Percentiles rank a stretch among this genome's conserved stretches.
phyloP scores from a whole-genome alignment of 2,329 filamentous ascomycete species.

The Fonsecaea pedrosoi region DNA sequence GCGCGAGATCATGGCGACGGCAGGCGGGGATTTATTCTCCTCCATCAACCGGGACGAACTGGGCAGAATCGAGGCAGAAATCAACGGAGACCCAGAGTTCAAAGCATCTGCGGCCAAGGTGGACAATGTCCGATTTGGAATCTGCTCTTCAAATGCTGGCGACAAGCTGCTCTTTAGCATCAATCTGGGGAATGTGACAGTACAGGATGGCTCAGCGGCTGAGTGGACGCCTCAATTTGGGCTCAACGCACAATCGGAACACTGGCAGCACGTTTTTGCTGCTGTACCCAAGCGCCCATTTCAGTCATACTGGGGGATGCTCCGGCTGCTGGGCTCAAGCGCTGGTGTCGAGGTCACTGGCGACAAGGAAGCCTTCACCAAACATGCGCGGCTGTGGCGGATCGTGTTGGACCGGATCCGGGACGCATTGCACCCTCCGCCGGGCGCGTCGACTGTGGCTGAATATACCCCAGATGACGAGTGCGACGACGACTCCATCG shows the following conservation, averaged over 20 bases:
- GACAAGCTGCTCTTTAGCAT: slow-evolving; percentile 8
- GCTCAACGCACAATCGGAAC: slow-evolving; percentile 22
- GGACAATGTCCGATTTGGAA: slow-evolving; percentile 2
- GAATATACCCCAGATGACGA: slow-evolving; percentile 24
- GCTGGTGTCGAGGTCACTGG: slow-evolving; percentile 27
- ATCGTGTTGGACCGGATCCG: slow-evolving; percentile 28
- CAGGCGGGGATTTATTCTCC: not conserved
- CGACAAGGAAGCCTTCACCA: slow-evolving; percentile 28
- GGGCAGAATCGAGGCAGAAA: not conserved
- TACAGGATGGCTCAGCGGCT: slow-evolving; percentile 1
- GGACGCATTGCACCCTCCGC: slow-evolving; percentile 15
- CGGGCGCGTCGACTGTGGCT: not conserved
- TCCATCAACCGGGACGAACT: not conserved
- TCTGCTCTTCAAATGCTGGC: slow-evolving; percentile 7
- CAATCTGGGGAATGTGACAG: not conserved
- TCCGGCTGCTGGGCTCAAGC: slow-evolving; percentile 30
- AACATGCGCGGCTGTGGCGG: slow-evolving; percentile 28
- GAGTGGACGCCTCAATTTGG: slow-evolving; percentile 22
- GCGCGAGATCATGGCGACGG: not conserved
- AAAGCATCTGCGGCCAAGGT: slow-evolving; percentile 6
- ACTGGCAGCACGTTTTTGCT: slow-evolving; percentile 31
- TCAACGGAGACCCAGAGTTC: slow-evolving; percentile 24
- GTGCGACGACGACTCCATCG: slow-evolving; percentile 31
- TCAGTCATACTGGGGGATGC: slow-evolving; percentile 37
- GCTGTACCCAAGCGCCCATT: slow-evolving; percentile 28